phyloP scores from a whole-genome alignment of 352 stramenopile genomes.

The Thraustochytrium sp. region DNA sequence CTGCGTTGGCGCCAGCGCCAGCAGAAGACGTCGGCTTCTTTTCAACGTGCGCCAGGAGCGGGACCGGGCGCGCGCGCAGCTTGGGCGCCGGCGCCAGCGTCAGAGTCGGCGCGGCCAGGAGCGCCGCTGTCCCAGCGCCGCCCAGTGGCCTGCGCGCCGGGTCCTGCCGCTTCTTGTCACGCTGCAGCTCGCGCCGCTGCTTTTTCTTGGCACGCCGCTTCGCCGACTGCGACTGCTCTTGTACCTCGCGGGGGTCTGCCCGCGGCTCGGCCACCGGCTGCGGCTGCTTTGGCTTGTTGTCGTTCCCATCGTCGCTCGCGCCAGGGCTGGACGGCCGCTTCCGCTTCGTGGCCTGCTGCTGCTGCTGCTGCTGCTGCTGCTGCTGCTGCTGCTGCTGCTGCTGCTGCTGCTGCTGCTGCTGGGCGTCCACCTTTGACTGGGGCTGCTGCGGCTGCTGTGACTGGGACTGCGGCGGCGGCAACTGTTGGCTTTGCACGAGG shows the following conservation, averaged over 20 bases:
- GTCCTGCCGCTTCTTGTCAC: constrained; percentile 12
- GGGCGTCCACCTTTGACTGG: not conserved
- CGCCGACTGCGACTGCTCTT: not conserved
- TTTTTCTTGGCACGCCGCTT: not conserved
- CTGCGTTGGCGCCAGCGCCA: too few species aligned
- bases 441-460: not conserved
- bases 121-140: not conserved
- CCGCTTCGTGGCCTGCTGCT: not conserved
- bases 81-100: not conserved
- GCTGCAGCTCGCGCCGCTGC: constrained; percentile 4
- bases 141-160: too few species aligned
- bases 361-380: not conserved
- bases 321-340: too few species aligned
- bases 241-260: not conserved
- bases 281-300: not conserved
- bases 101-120: not conserved
- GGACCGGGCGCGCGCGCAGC: not conserved
- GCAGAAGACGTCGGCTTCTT: not conserved
- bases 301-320: too few species aligned
- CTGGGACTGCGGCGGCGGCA: not conserved
- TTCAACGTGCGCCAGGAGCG: not conserved
- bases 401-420: not conserved
- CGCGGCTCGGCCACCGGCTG: not conserved
- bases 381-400: not conserved
- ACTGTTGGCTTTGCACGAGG: not conserved